Evolutionary conservation across 176 grass and related monocot genomes (phyloP), one percentile per base, ranked within the genome.

Genomic region (Saccharum officinarum): DNA sequence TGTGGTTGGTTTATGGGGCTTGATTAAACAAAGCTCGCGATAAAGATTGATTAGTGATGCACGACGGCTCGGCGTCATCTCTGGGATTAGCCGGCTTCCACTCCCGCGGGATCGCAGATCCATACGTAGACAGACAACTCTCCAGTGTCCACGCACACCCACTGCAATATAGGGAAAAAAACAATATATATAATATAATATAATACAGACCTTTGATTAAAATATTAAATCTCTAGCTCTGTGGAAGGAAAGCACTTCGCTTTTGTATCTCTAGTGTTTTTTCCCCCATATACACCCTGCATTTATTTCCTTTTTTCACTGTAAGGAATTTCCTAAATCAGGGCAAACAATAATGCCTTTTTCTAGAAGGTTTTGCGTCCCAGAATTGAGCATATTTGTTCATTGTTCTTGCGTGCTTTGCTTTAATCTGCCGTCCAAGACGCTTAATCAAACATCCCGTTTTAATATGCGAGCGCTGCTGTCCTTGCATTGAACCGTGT

Each of bases 41-140:
- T 83, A 84, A 80, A 60, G 33, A 70, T 87, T 80, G 83, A 63
- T 80, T 69, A 87, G 49, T 69, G 60, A 75, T 69, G 84, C 69
- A 50, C 69, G 31, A 84, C 69, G 84, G 62, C 85, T 40, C 63
- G 75, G 47, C 50, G 40, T 44, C 75, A 44, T 87, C 49, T 33
- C 31, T 64, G 34, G 37, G 63, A 44, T 83, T 83, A 73, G 37
- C 26, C 46, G 3, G 8, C 38, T 57, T 80, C 18, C 54, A 7
- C 52, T 74, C 69, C 50, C 67, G 26, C 59, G 36, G 75, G 57
- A 78, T 68, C 73, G 37, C 57, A 46, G 73, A 68, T 86, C 83
- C 64, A 8, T 13, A 34, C 0, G 15, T 5, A 5, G 34, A 36
- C 3, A 42, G 15, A 62, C 7, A 14, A 17, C 47, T 59, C 54